Base-by-base conservation (phyloP, 352 stramenopile genomes). In the Hyaloperonospora arabidopsidis region DNA sequence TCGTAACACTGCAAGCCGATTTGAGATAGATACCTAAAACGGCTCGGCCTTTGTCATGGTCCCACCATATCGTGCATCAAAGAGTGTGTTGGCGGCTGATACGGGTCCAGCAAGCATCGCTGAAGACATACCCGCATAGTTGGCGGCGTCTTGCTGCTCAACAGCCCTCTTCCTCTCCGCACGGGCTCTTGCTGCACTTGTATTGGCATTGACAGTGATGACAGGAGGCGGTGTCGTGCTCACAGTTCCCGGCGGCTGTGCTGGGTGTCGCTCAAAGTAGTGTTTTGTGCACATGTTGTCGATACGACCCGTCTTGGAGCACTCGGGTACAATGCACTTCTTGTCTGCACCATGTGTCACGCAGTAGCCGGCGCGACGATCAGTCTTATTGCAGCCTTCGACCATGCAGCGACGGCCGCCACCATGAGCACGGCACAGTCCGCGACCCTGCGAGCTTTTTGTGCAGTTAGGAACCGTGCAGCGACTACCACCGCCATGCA, bases 381-480 rank as follows among this genome's bases (percentile, higher is more conserved):
- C 80, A 1, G 80, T 90, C 65, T 91, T 93, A 59, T 87, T 87
- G 76, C 85, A 95, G 10, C 81, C 81, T 23, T 87, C 76, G 19
- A 90, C 67, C 67, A 87, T 87, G 61, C 86, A 95, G 18, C 82
- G 82, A 14, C 82, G 67, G 0, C 86, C 86, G 28, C 86, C 86
- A 40, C 86, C 85, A 40, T 95, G 85, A 7, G 85, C 81, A 38
- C 81, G 84, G 49, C 85, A 95, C 6, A 91, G 60, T 15, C 86
- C 86, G 7, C 79, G 74, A 12, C 86, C 86, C 50, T 95, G 86
- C 14, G 82, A 91, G 50, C 84, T 92, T 71, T 94, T 95, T 19
- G 76, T 86, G 53, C 83, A 93, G 48, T 87, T 87, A 6, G 73
- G 70, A 46, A 90, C 65, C 5, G 77, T 88, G 63, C 83, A 93